Conservation (phyloP, 2,329 filamentous ascomycete species). For the Zalaria obscura region DNA sequence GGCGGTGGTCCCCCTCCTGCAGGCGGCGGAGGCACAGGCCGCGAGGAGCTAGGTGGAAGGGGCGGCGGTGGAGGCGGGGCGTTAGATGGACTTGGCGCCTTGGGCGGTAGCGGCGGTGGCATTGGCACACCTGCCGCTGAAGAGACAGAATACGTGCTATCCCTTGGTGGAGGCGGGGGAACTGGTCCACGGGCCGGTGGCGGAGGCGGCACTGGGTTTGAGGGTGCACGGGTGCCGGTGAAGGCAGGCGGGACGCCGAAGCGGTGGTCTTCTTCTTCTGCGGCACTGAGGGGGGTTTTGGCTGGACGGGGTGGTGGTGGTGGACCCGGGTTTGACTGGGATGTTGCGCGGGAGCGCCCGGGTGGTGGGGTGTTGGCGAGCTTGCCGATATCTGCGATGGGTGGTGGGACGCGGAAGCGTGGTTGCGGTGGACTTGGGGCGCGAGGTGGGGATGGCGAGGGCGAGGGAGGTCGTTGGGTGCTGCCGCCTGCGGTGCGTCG, state of each 20-base stretch:
- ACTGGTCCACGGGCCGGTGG: slow-evolving; percentile 24
- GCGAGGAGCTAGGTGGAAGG: slow-evolving; percentile 18
- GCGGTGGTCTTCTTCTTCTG: slow-evolving; percentile 36
- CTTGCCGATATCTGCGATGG: slow-evolving; percentile 79
- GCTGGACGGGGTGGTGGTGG: slow-evolving; percentile 31
- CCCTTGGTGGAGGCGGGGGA: slow-evolving; percentile 6
- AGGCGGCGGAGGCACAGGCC: slow-evolving; percentile 19
- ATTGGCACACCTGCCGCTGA: slow-evolving; percentile 20
- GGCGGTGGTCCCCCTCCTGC: slow-evolving; percentile 24
- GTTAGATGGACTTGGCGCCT: slow-evolving; percentile 11
- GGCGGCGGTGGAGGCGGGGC: slow-evolving; percentile 25
- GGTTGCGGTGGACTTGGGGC: slow-evolving; percentile 58
- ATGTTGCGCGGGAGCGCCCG: slow-evolving; percentile 41
- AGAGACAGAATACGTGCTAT: slow-evolving; percentile 12
- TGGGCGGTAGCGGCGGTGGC: slow-evolving; percentile 27
- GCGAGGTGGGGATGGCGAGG: slow-evolving; percentile 50
- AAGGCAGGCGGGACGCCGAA: slow-evolving; percentile 76
- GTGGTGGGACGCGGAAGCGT: slow-evolving; percentile 73
- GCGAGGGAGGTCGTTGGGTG: slow-evolving; percentile 28
- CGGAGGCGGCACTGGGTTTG: slow-evolving; percentile 45
- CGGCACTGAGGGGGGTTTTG: slow-evolving; percentile 48
- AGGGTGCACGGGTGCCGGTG: slow-evolving; percentile 43
- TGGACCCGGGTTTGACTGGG: slow-evolving; percentile 15
- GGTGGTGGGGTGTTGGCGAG: slow-evolving; percentile 46
- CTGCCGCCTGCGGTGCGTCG: slow-evolving; percentile 26